These are phyloP conservation scores for Globisporangium apiculatum DNA, from an alignment of 352 stramenopile genomes.

Conservation along the genomic window DNA sequence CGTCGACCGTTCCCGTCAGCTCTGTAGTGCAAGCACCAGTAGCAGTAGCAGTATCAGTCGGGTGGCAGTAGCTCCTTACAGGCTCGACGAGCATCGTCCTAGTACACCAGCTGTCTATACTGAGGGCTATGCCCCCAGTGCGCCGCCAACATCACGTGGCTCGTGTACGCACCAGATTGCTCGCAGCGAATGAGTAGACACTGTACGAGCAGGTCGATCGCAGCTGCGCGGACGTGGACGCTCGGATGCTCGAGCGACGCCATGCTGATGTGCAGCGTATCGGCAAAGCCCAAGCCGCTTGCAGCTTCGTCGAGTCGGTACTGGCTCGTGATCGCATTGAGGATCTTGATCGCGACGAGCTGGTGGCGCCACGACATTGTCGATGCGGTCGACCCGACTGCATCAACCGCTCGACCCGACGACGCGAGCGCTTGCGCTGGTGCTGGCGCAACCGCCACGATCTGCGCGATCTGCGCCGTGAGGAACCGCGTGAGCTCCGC, in stretches of 20 bases:
- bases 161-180: conserved; percentile 40
- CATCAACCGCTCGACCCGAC: conserved; percentile 11
- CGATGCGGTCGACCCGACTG: neutral
- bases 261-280: conserved; percentile 63
- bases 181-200: conserved; percentile 69
- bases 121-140: too few species aligned
- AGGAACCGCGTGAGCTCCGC: conserved; percentile 54
- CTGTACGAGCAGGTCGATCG: conserved; percentile 67
- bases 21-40: conserved; percentile 18
- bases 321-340: conserved; percentile 71
- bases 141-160: too few species aligned
- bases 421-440: conserved; percentile 11
- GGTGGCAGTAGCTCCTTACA: too few species aligned
- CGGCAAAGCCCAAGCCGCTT: conserved; percentile 47
- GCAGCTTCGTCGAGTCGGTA: conserved; percentile 59
- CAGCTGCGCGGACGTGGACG: conserved; percentile 60
- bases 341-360: conserved; percentile 69
- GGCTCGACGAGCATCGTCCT: too few species aligned
- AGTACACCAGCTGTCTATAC: too few species aligned
- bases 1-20: conserved; percentile 42
- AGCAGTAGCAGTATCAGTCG: neutral
- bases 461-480: conserved; percentile 40
- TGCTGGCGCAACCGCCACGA: conserved; percentile 21
- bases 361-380: conserved; percentile 55
- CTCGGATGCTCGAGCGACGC: conserved; percentile 62